A percentile compares a stretch with the other conserved stretches of the same genome.
phyloP scores from a whole-genome alignment of 495 filamentous ascomycete genomes.

The Xylaria longipes region DNA sequence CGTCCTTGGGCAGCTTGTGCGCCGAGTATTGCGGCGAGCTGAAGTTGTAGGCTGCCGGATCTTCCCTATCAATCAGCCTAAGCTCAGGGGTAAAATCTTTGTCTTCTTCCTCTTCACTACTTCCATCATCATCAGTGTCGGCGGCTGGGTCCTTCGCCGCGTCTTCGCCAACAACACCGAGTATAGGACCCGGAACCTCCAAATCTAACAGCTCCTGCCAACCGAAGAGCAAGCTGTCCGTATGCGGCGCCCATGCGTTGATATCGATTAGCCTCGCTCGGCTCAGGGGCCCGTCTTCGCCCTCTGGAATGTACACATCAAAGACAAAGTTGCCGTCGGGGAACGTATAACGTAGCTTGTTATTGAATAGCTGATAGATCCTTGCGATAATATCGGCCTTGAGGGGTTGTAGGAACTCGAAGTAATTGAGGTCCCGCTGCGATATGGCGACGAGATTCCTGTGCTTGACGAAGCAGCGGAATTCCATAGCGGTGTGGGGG shows the following conservation, averaged over 20 bases:
- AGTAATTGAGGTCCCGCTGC: constrained; percentile 90
- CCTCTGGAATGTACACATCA: constrained; percentile 87
- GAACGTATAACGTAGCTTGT: constrained; percentile 74
- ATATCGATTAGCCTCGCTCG: constrained; percentile 89
- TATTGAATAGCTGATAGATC: constrained; percentile 76
- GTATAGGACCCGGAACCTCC: constrained; percentile 59
- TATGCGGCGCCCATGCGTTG: constrained; percentile 92
- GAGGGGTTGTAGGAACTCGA: constrained; percentile 77
- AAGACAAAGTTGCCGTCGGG: constrained; percentile 85
- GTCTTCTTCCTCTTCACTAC: constrained; percentile 32
- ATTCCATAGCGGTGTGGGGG: constrained; percentile 89
- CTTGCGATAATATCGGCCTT: constrained; percentile 63
- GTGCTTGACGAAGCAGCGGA: constrained; percentile 89
- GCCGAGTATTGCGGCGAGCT: constrained; percentile 87
- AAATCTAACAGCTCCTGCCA: constrained; percentile 86
- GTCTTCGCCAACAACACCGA: constrained; percentile 49
- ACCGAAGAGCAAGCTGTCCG: constrained; percentile 86
- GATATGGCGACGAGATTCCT: constrained; percentile 79
- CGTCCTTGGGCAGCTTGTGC: constrained; percentile 92
- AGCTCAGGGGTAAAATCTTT: constrained; percentile 74
- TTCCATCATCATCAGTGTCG: neutral
- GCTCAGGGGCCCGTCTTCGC: constrained; percentile 59
- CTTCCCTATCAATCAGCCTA: constrained; percentile 78
- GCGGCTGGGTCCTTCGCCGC: constrained; percentile 39
- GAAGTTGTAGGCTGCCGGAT: constrained; percentile 87